Conservation (phyloP, 2,329 filamentous ascomycete species). For the Botrytis pseudocinerea region DNA sequence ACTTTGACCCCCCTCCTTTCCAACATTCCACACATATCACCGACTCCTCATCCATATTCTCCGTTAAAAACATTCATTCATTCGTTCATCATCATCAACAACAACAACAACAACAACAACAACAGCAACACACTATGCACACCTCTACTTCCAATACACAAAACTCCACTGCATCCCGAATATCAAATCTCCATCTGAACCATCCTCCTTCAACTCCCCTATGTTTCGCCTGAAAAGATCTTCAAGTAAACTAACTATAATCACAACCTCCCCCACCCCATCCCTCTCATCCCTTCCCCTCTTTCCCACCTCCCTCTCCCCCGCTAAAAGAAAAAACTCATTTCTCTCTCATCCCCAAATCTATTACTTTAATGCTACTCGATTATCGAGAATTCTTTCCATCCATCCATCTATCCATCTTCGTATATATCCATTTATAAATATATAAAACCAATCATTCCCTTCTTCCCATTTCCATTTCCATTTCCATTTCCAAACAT, state of each 20-base stretch:
- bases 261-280: too few species aligned
- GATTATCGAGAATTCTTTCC: too few species aligned
- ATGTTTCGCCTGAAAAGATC: background rate
- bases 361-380: background rate
- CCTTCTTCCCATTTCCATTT: background rate
- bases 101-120: too few species aligned
- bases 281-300: too few species aligned
- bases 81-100: too few species aligned
- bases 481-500: background rate
- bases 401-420: background rate
- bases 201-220: background rate
- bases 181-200: background rate
- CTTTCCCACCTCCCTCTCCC: too few species aligned
- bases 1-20: background rate
- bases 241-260: background rate
- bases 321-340: too few species aligned
- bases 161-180: background rate
- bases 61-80: background rate
- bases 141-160: background rate
- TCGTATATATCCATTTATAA: too few species aligned
- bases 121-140: rapidly evolving
- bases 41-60: background rate
- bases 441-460: background rate
- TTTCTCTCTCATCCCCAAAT: background rate
- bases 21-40: background rate